A percentile compares a stretch with the other conserved stretches of the same genome.
Conservation (phyloP, 2,329 filamentous ascomycete species). For the Rasamsonia emersonii region DNA sequence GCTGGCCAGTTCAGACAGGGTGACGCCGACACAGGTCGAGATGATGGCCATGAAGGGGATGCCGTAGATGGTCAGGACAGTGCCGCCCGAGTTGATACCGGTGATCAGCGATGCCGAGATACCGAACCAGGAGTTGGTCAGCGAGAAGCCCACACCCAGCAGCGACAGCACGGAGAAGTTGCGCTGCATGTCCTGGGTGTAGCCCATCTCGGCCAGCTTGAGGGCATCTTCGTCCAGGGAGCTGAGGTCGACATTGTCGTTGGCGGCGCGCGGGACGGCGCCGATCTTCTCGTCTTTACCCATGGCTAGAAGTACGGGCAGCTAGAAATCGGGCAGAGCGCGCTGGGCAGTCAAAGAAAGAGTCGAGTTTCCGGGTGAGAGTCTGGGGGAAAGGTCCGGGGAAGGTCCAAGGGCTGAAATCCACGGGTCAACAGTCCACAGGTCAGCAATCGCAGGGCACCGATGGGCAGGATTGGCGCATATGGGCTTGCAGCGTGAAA, state of each 20-base stretch:
- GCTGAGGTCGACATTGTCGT: background rate
- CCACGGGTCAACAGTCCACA: too few relatives aligned
- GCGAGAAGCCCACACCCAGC: constrained; percentile 44
- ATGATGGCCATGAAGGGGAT: constrained; percentile 40
- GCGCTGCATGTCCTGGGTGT: constrained; percentile 5
- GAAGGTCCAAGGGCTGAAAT: too few relatives aligned
- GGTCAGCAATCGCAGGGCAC: too few relatives aligned
- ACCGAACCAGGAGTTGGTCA: constrained; percentile 46
- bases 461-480: too few relatives aligned
- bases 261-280: background rate
- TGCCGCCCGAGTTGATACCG: constrained; percentile 43
- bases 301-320: too few relatives aligned
- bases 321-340: too few relatives aligned
- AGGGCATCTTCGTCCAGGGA: constrained; percentile 3
- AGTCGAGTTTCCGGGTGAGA: too few relatives aligned
- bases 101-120: constrained; percentile 42
- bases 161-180: too few relatives aligned
- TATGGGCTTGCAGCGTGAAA: too few relatives aligned
- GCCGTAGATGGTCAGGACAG: constrained; percentile 42
- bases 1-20: constrained; percentile 40
- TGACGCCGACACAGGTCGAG: constrained; percentile 38
- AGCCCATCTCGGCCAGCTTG: constrained; percentile 5
- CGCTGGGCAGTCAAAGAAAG: too few relatives aligned
- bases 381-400: too few relatives aligned
- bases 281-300: too few relatives aligned